phyloP scores from a whole-genome alignment of 768 basidiomycete genomes.

The Russula dissimulans region DNA sequence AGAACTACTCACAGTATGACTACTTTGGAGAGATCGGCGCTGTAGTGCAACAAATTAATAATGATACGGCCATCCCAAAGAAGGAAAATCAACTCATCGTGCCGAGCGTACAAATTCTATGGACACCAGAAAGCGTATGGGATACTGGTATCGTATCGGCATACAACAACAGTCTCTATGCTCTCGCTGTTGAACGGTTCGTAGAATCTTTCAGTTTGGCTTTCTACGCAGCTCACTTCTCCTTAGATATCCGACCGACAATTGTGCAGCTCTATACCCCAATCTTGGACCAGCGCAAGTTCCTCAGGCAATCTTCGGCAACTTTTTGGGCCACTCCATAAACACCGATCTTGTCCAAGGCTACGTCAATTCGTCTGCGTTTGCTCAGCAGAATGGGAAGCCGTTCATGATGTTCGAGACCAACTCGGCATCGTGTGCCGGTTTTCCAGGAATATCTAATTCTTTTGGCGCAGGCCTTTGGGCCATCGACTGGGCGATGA shows the following conservation, averaged over 20 bases:
- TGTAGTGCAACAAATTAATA: constrained; percentile 10
- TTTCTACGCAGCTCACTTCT: constrained; percentile 2
- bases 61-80: neutral
- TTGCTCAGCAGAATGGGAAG: constrained; percentile 31
- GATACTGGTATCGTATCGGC: constrained; percentile 9
- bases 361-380: constrained; percentile 41
- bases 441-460: constrained; percentile 48
- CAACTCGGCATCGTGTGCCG: constrained; percentile 44
- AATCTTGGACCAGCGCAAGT: constrained; percentile 28
- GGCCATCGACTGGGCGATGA: constrained; percentile 44
- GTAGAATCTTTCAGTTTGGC: neutral
- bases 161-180: constrained; percentile 2
- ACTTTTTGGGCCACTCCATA: constrained; percentile 53
- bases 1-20: constrained; percentile 20
- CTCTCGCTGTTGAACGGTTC: constrained; percentile 16
- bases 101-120: constrained; percentile 9
- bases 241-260: constrained; percentile 49
- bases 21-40: constrained; percentile 28
- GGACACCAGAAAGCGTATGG: constrained; percentile 17
- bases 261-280: constrained; percentile 45
- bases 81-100: constrained; percentile 14
- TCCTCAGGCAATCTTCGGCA: constrained; percentile 42
- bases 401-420: constrained; percentile 51
- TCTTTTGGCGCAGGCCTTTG: constrained; percentile 46
- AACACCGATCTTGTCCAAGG: constrained; percentile 39